phyloP scores from a whole-genome alignment of 768 basidiomycete genomes.

The Lactarius trivialis region DNA sequence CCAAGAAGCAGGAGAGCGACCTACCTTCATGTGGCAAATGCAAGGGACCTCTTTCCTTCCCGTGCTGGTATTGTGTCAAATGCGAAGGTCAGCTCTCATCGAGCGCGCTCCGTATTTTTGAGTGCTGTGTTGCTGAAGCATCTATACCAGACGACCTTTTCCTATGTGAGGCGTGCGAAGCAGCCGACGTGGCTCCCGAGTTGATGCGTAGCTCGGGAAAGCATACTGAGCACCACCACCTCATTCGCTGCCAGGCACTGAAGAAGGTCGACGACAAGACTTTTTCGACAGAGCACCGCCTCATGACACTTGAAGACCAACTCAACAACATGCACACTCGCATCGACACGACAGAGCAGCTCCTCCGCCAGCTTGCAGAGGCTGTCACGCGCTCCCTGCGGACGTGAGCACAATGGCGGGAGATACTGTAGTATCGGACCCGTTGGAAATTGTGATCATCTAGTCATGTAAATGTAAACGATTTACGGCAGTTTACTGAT shows the following conservation, averaged over 20 bases:
- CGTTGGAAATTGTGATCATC: background rate
- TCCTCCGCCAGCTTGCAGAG: background rate
- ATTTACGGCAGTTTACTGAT: too few relatives aligned
- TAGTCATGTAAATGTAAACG: too few relatives aligned
- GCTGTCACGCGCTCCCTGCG: background rate
- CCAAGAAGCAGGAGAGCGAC: constrained; percentile 21
- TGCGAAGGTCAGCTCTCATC: background rate
- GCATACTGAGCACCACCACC: constrained; percentile 8
- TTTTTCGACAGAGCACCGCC: background rate
- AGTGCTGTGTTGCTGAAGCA: background rate
- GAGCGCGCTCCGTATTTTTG: background rate
- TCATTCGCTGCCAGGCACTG: constrained; percentile 13
- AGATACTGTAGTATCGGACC: background rate
- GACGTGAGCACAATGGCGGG: background rate
- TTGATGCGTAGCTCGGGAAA: constrained; percentile 3
- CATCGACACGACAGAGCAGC: background rate
- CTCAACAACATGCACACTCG: background rate
- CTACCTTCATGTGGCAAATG: constrained; percentile 24
- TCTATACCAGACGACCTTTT: constrained; percentile 1
- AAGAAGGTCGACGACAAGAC: background rate
- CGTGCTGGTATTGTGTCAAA: constrained; percentile 2
- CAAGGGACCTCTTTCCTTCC: constrained; percentile 17
- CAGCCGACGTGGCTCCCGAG: background rate
- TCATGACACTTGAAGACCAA: background rate
- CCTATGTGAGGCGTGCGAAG: constrained; percentile 23